A percentile compares a stretch with the other conserved stretches of the same genome.
Evolutionary conservation across 129 eudicot genomes (phyloP).

Genomic region (Silybum marianum): DNA sequence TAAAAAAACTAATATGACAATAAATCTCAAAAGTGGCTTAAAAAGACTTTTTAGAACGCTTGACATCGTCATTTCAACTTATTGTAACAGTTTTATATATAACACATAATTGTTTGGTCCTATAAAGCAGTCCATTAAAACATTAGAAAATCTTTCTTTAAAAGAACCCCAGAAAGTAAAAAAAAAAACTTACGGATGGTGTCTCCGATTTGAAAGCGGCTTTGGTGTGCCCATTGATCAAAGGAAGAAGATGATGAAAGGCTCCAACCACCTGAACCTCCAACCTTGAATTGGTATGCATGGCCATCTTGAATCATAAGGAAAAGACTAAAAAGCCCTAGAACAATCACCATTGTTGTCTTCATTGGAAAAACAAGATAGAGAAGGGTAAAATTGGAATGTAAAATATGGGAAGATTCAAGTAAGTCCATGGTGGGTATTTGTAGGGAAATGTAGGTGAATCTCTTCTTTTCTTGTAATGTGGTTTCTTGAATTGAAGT

Average conservation of each 20-base stretch:
- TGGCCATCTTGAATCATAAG: conserved; percentile 41
- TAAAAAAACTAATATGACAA: no score
- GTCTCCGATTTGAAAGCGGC: conserved; percentile 71
- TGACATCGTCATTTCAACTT: no score
- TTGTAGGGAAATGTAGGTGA: conserved; percentile 46
- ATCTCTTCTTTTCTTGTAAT: conserved; percentile 52
- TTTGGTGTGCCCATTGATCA: conserved; percentile 78
- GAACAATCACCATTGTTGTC: conserved; percentile 22
- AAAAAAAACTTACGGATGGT: conserved; percentile 51
- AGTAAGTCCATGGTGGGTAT: conserved; percentile 35
- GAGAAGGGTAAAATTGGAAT: conserved; percentile 23
- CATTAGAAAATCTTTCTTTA: neutral
- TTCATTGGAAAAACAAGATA: conserved; percentile 40
- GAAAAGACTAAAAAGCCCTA: conserved; percentile 46
- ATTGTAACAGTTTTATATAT: no score
- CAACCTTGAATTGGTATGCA: conserved; percentile 61
- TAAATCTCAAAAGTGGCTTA: no score
- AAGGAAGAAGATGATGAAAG: conserved; percentile 35
- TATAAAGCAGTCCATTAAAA: neutral
- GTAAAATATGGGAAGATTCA: conserved; percentile 15
- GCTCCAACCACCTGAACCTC: conserved; percentile 70
- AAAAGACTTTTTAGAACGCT: no score
- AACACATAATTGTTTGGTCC: neutral
- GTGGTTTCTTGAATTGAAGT: conserved; percentile 46
- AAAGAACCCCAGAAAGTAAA: neutral